Evolutionary conservation across 148 eudicot species (phyloP).

Genomic region (Linanthus parryae): DNA sequence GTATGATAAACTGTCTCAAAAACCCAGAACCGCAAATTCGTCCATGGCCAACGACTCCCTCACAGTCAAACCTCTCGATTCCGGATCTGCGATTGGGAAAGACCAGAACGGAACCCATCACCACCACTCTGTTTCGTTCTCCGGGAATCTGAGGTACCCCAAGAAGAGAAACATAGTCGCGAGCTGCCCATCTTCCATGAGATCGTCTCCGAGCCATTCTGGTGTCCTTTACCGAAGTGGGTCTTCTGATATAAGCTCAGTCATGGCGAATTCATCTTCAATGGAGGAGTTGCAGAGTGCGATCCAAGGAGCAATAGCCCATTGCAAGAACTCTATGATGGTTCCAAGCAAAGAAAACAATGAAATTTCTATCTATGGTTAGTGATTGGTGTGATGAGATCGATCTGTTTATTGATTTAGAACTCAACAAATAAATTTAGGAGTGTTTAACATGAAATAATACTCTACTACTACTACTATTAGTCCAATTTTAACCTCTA

Average conservation of each 20-base stretch:
- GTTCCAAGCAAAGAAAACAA: constrained; percentile 31
- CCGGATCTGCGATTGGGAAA: background rate
- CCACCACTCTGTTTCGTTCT: constrained; percentile 35
- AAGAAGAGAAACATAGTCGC: constrained; percentile 35
- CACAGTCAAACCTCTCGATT: background rate
- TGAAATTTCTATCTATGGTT: no score
- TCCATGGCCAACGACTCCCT: background rate
- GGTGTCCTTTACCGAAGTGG: constrained; percentile 39
- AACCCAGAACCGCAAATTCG: constrained; percentile 12
- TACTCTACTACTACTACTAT: no score
- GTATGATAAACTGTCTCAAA: constrained; percentile 63
- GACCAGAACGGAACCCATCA: background rate
- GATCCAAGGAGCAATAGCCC: constrained; percentile 90
- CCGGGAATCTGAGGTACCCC: constrained; percentile 54
- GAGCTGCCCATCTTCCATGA: constrained; percentile 89
- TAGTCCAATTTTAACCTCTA: no score
- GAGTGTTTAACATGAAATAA: no score
- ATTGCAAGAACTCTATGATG: constrained; percentile 95
- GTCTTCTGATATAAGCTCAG: constrained; percentile 10
- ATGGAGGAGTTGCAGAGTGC: constrained; percentile 96
- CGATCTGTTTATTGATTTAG: no score
- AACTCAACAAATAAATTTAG: no score
- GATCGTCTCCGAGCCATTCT: constrained; percentile 83
- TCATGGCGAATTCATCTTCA: constrained; percentile 34
- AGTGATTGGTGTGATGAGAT: no score